Base-by-base conservation (phyloP, 2,329 filamentous ascomycete species). In the Sporothrix schenckii region DNA sequence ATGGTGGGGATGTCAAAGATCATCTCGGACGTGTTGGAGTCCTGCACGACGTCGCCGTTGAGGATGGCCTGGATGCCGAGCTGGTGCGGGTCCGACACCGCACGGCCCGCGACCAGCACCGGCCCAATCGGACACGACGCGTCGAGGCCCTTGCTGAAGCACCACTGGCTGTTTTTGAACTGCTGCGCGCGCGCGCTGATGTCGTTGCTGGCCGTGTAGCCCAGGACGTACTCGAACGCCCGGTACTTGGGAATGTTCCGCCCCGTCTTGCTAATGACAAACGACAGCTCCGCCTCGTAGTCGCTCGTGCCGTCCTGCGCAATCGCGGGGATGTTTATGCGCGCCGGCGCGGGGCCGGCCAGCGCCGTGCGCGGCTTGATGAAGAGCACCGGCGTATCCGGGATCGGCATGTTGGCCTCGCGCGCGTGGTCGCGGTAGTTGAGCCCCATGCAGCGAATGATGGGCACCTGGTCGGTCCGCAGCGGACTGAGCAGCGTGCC, bases 371-470 rank as follows among this genome's bases (percentile, higher is more conserved):
- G 73, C 2, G 80, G 80, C 74, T 82, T 82, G 74, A 79, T 75
- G 73, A 82, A 81, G 4, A 82, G 73, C 3, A 80, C 77, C 0
- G 79, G 80, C 4, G 74, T 72, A 39, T 77, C 74, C 0, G 80
- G 80, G 27, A 81, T 74, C 2, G 78, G 73, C 76, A 81, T 76
- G 60, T 77, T 78, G 66, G 78, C 78, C 74, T 82, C 80, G 19
- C 73, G 71, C 5, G 80, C 80, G 69, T 82, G 81, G 73, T 82
- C 77, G 49, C 75, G 76, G 74, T 83, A 83, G 76, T 84, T 84
- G 67, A 84, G 78, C 7, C 82, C 82, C 61, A 84, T 75, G 74
- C 82, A 84, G 49, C 82, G 80, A 65, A 83, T 81, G 24, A 80
- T 78, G 47, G 79, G 78, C 6, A 81, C 77, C 44, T 83, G 78